Conservation (phyloP, 768 basidiomycete species). For the Pulveroboletus sp. region DNA sequence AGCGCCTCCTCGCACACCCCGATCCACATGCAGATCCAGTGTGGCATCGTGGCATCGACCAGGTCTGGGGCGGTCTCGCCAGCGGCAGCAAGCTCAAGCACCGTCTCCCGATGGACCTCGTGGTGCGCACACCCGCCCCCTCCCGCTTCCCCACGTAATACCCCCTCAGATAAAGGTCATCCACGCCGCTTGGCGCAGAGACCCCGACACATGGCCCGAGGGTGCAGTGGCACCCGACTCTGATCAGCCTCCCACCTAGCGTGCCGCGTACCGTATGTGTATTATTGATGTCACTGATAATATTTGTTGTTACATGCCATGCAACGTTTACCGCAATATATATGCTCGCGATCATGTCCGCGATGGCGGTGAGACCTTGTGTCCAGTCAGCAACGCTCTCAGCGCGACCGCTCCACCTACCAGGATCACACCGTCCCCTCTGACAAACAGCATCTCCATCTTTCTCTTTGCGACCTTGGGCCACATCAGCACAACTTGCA, state of each 20-base stretch:
- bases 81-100: conserved; percentile 58
- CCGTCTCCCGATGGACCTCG: conserved; percentile 57
- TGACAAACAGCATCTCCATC: conserved; percentile 96
- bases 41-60: conserved; percentile 58
- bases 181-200: conserved; percentile 72
- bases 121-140: conserved; percentile 44
- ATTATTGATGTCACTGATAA: conserved; percentile 4
- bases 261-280: not conserved
- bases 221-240: conserved; percentile 59
- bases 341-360: conserved; percentile 51
- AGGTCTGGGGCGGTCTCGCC: conserved; percentile 61
- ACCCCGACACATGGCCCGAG: conserved; percentile 69
- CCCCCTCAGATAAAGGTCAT: conserved; percentile 63
- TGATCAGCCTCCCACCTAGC: conserved; percentile 42
- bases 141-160: not conserved
- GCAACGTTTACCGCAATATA: conserved; percentile 26
- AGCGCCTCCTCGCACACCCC: conserved; percentile 46
- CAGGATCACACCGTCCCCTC: conserved; percentile 96
- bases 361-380: conserved; percentile 77
- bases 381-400: conserved; percentile 11
- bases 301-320: conserved; percentile 12
- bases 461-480: conserved; percentile 84
- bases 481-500: not conserved
- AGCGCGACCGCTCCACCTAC: conserved; percentile 39
- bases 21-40: conserved; percentile 48